Evolutionary conservation across 2,329 filamentous ascomycete genomes (phyloP).

Genomic region (Neofusicoccum sp.): DNA sequence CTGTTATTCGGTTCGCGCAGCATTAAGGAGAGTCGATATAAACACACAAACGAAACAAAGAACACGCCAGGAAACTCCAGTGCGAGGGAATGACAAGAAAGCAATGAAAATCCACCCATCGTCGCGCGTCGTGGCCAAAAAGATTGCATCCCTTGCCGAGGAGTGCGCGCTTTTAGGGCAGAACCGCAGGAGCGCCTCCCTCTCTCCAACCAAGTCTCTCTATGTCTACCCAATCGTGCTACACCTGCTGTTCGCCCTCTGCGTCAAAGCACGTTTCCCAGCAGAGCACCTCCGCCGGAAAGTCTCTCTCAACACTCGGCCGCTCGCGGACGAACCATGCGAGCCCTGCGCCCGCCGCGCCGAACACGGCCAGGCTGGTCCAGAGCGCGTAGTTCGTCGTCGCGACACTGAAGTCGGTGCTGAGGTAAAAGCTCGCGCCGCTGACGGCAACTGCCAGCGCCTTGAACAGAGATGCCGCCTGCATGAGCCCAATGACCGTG

Average conservation of each 20-base stretch:
- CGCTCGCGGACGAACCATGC: conserved; percentile 47
- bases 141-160: background rate
- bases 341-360: conserved; percentile 41
- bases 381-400: conserved; percentile 47
- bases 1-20: background rate
- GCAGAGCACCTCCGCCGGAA: conserved; percentile 41
- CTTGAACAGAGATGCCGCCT: conserved; percentile 46
- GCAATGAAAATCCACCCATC: conserved; percentile 6
- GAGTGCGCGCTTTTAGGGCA: conserved; percentile 3
- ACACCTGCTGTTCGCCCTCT: conserved; percentile 24
- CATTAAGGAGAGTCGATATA: conserved; percentile 9
- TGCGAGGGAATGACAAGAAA: conserved; percentile 11
- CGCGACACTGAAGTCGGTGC: conserved; percentile 43
- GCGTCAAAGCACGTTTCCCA: conserved; percentile 50
- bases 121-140: conserved; percentile 2
- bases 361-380: conserved; percentile 42
- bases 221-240: background rate
- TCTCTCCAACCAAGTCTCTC: background rate
- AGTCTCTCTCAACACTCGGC: conserved; percentile 46
- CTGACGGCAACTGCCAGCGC: conserved; percentile 47
- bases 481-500: conserved; percentile 49
- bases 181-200: conserved; percentile 1
- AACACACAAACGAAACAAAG: background rate
- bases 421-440: conserved; percentile 46
- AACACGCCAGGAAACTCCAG: conserved; percentile 5